Conservation (phyloP, 1,284 basidiomycete genomes). For the Amylostereum areolatum region DNA sequence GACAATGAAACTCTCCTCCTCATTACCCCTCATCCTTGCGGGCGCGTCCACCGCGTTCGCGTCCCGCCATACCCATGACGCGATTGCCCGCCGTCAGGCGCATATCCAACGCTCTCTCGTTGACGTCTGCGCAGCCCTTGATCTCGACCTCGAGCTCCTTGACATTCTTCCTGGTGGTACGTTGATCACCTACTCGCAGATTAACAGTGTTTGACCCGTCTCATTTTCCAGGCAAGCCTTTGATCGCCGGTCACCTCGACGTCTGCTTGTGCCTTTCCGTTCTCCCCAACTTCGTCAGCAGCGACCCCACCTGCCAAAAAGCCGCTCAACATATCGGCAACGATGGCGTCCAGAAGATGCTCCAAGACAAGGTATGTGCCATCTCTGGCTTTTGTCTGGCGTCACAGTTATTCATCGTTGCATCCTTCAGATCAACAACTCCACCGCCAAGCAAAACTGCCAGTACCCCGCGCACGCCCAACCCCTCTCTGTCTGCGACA, state of each 20-base stretch:
- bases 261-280: constrained; percentile 17
- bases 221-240: constrained; percentile 8
- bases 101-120: constrained; percentile 12
- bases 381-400: background rate
- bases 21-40: constrained; percentile 1
- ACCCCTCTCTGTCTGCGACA: constrained; percentile 6
- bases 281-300: constrained; percentile 15
- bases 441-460: constrained; percentile 9
- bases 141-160: constrained; percentile 14
- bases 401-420: background rate
- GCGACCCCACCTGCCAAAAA: constrained; percentile 10
- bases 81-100: constrained; percentile 11
- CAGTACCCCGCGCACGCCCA: constrained; percentile 12
- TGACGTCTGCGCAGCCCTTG: constrained; percentile 16
- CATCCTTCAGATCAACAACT: constrained; percentile 12
- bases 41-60: constrained; percentile 1
- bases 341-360: constrained; percentile 4
- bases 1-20: background rate
- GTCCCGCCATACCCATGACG: background rate
- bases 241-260: constrained; percentile 15
- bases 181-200: background rate
- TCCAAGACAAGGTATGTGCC: constrained; percentile 12
- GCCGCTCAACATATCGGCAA: constrained; percentile 9
- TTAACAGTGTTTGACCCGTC: background rate
- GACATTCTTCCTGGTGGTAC: constrained; percentile 10